Evolutionary conservation across 2,329 filamentous ascomycete genomes (phyloP).

Genomic region (Thelonectria rubi): DNA sequence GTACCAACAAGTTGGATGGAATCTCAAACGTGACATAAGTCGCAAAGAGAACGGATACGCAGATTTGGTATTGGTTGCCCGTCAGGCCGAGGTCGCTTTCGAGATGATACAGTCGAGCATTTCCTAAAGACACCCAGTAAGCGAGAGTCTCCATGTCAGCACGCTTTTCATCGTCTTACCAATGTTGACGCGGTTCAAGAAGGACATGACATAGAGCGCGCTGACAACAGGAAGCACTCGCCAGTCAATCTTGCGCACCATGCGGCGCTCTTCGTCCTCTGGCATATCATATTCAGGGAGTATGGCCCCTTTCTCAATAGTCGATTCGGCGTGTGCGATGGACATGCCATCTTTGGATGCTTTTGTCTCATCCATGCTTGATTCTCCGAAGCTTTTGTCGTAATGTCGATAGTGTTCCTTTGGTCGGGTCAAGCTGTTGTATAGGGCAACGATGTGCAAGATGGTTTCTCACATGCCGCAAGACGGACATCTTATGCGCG

Average conservation of each 20-base stretch:
- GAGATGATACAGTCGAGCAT: constrained; percentile 73
- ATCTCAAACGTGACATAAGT: constrained; percentile 70
- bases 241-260: constrained; percentile 64
- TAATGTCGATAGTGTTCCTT: not conserved
- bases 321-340: not conserved
- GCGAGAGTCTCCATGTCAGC: not conserved
- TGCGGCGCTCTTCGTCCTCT: not conserved
- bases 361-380: not conserved
- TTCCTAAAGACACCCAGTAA: constrained; percentile 52
- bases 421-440: not conserved
- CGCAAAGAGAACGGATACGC: constrained; percentile 73
- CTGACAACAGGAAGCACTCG: constrained; percentile 69
- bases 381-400: not conserved
- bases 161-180: not conserved
- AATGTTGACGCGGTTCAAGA: constrained; percentile 33
- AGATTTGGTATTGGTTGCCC: constrained; percentile 73
- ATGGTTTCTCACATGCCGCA: not conserved
- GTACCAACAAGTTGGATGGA: constrained; percentile 45
- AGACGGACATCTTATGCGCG: not conserved
- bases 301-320: not conserved
- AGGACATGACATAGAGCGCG: constrained; percentile 63
- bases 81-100: constrained; percentile 69
- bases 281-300: not conserved
- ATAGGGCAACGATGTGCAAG: not conserved
- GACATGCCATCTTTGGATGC: not conserved